Base-by-base conservation (phyloP, 441 rosid species). In the Melastoma candidum region DNA sequence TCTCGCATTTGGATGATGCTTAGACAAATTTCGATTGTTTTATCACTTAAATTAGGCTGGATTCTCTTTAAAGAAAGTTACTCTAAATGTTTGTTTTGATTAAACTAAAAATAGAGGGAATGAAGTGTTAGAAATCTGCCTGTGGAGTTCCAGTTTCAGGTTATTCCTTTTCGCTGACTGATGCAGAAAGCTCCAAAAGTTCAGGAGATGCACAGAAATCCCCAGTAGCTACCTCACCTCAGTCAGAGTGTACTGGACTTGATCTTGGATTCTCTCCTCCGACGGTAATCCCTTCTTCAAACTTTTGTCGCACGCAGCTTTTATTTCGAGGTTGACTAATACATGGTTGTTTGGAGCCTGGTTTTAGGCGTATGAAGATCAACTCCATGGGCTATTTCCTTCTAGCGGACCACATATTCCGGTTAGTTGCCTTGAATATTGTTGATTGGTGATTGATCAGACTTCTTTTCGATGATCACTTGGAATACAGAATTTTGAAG, bases 221-320 rank as follows among this genome's bases (percentile, higher is more conserved):
- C 68, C 82, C 68, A 53, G 63, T 70, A 57, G 60, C 68, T 66
- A 63, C 70, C 63, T 71, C 86, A 57, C 48, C 77, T 72, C 58
- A 71, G 45, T 72, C 82, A 26, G 87, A 81, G 49, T 56, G 51
- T 56, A 43, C 66, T 54, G 64, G 72, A 52, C 77, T 78, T 57
- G 92, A 92, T 47, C 53, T 83, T 17, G 95, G 88, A 51, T 73
- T 72, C 58, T 68, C 78, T 64, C 93, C 77, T 67, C 22, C 84
- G 17, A 45, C 71, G 84, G 98, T 84, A 73, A 24, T 39, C 46
- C 22, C 25, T 48, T 32, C 39, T 44, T 47, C 49, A 11, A 24
- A 17, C 22, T 43, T 4, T 36, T 36, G 10, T 9, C 1, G 1
- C 22, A 17, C 22, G 22, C 22, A 17, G 22, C 22, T 17, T 17